These are phyloP conservation scores for Agaricus sinodeliciosus DNA, from an alignment of 768 basidiomycete species.

Conservation along the genomic window DNA sequence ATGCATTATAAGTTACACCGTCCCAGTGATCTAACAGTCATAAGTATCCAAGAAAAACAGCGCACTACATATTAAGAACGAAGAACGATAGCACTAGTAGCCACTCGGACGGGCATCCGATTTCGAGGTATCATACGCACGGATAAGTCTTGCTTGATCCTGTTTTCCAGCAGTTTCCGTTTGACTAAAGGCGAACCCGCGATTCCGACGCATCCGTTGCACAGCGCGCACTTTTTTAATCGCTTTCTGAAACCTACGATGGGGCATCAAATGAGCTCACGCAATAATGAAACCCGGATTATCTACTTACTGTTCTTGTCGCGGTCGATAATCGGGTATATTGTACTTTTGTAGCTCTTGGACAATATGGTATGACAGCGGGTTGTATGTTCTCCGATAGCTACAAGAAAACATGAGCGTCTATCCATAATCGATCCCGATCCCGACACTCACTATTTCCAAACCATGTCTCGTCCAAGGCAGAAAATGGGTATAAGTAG, in stretches of 20 bases:
- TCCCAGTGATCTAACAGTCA: constrained; percentile 14
- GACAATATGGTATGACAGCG: constrained; percentile 94
- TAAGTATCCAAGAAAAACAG: not conserved
- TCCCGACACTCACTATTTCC: constrained; percentile 82
- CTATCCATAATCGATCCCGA: constrained; percentile 3
- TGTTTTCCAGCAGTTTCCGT: constrained; percentile 82
- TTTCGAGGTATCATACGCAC: constrained; percentile 85
- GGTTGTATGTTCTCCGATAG: constrained; percentile 86
- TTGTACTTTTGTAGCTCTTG: constrained; percentile 99
- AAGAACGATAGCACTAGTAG: constrained; percentile 37
- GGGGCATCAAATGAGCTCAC: constrained; percentile 7
- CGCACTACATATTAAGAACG: constrained; percentile 3
- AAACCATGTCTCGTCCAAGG: constrained; percentile 81
- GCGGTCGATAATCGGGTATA: constrained; percentile 91
- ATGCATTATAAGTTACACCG: constrained; percentile 31
- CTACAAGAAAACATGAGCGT: constrained; percentile 31
- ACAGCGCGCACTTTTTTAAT: constrained; percentile 99
- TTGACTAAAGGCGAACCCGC: constrained; percentile 98
- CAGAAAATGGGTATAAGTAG: constrained; percentile 81
- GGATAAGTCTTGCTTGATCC: constrained; percentile 81
- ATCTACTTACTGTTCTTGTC: constrained; percentile 85
- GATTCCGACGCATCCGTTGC: constrained; percentile 92
- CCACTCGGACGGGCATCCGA: constrained; percentile 67
- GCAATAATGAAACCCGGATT: not conserved
- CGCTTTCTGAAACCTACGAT: constrained; percentile 87